These are phyloP conservation scores for Pleurotus salmoneostramineus DNA, from an alignment of 768 basidiomycete genomes.

Conservation along the genomic window DNA sequence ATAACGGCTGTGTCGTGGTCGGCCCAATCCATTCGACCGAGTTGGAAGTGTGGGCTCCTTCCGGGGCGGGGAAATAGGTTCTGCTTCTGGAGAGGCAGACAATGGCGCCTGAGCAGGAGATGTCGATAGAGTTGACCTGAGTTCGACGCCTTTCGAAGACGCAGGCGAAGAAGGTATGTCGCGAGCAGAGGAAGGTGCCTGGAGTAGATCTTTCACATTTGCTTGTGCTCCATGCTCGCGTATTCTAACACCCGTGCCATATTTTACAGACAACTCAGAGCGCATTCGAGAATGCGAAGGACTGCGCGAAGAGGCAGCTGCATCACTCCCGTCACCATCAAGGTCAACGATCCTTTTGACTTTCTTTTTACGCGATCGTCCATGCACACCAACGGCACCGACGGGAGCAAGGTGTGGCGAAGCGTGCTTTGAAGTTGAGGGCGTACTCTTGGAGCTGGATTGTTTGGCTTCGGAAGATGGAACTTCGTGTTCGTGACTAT, in stretches of 20 bases:
- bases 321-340: slow-evolving; percentile 45
- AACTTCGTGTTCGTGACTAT: slow-evolving; percentile 16
- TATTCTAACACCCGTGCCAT: slow-evolving; percentile 12
- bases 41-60: not conserved
- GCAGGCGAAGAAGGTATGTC: not conserved
- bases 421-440: slow-evolving; percentile 28
- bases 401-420: slow-evolving; percentile 41
- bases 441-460: slow-evolving; percentile 17
- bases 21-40: slow-evolving; percentile 11
- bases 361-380: slow-evolving; percentile 54
- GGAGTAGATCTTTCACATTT: slow-evolving; percentile 8
- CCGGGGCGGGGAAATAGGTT: not conserved
- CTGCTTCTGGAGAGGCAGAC: not conserved
- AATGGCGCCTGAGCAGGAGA: not conserved
- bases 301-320: slow-evolving; percentile 17
- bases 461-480: slow-evolving; percentile 5
- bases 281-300: slow-evolving; percentile 25
- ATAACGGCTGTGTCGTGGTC: slow-evolving; percentile 43
- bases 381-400: slow-evolving; percentile 27
- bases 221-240: slow-evolving; percentile 15
- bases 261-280: slow-evolving; percentile 23
- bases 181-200: not conserved
- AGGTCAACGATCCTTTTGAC: slow-evolving; percentile 78
- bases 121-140: not conserved
- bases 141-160: not conserved